Evolutionary conservation across 73 alveolate species (phyloP), one percentile per base, ranked within the genome.

Genomic region (Halteria grandinella): DNA sequence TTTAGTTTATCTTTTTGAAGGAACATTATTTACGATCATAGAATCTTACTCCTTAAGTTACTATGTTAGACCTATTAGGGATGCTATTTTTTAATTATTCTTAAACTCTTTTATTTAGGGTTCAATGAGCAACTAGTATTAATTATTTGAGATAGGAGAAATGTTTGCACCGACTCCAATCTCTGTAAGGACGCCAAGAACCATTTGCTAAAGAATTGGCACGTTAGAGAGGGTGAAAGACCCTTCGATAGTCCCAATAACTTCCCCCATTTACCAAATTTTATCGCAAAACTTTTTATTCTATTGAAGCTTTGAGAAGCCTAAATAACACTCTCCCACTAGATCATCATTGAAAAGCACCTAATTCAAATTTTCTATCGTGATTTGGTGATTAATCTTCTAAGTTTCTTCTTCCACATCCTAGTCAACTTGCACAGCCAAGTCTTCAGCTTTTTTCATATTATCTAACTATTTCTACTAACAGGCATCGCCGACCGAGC

Each of bases 241-340:
- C 0, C 79, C 79, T 8, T 45, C 28, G 18, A 79, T 41, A 20
- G 45, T 59, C 12, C 89, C 89, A 3, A 79, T 47, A 0, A 62
- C 50, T 27, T 66, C 51, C 12, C 89, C 89, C 39, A 51, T 48
- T 4, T 8, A 50, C 77, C 82, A 79, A 0, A 79, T 6, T 63
- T 52, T 39, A 20, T 77, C 78, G 18, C 44, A 18, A 40, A 48
- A 66, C 11, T 41, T 18, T 25, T 66, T 66, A 44, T 41, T 23
- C 25, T 60, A 17, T 17, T 72, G 75, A 0, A 82, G 59, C 40
- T 72, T 82, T 1, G 83, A 69, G 32, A 82, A 55, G 7, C 86
- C 83, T 32, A 82, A 43, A 34, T 82, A 82, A 20, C 91, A 82
- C 50, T 82, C 91, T 14, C 91, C 91, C 8, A 39, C 24, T 39